Evolutionary conservation across 495 filamentous ascomycete genomes (phyloP).

Genomic region (Penicilliopsis zonata): DNA sequence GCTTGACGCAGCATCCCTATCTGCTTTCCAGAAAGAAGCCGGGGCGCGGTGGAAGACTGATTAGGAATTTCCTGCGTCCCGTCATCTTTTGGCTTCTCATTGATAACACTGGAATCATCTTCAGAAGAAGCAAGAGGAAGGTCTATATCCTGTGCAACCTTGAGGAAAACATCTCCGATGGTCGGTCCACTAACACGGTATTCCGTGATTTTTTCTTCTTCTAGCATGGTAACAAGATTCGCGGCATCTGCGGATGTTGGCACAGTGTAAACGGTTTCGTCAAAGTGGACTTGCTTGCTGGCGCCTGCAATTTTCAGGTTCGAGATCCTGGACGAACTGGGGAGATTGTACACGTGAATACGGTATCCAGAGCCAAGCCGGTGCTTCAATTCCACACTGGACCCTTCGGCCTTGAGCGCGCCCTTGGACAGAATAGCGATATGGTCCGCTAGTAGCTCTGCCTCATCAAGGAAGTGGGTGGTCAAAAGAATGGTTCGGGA

Average conservation of each 20-base stretch:
- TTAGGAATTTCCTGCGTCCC: constrained; percentile 2
- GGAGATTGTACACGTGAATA: constrained; percentile 51
- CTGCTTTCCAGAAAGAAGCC: constrained; percentile 54
- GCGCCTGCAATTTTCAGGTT: constrained; percentile 39
- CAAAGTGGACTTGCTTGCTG: constrained; percentile 44
- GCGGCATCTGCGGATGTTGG: constrained; percentile 49
- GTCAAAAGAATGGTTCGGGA: constrained; percentile 70
- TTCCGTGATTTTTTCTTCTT: constrained; percentile 47
- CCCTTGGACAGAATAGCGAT: constrained; percentile 71
- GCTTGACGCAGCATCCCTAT: constrained; percentile 55
- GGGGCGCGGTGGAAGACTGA: constrained; percentile 17
- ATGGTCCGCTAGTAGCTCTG: constrained; percentile 62
- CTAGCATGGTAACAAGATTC: constrained; percentile 51
- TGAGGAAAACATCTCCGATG: constrained; percentile 80
- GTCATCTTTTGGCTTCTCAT: constrained; percentile 1
- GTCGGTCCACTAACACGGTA: constrained; percentile 75
- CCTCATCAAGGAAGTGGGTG: constrained; percentile 76
- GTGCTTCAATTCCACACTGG: constrained; percentile 66
- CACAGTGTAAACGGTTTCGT: constrained; percentile 60
- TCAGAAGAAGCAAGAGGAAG: constrained; percentile 18
- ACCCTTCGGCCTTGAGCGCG: constrained; percentile 54
- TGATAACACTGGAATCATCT: background rate
- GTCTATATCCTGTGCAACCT: constrained; percentile 55
- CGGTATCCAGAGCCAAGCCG: constrained; percentile 63
- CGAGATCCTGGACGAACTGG: constrained; percentile 15